phyloP scores from a whole-genome alignment of 768 basidiomycete species.

The Amanita pseudoporphyria region DNA sequence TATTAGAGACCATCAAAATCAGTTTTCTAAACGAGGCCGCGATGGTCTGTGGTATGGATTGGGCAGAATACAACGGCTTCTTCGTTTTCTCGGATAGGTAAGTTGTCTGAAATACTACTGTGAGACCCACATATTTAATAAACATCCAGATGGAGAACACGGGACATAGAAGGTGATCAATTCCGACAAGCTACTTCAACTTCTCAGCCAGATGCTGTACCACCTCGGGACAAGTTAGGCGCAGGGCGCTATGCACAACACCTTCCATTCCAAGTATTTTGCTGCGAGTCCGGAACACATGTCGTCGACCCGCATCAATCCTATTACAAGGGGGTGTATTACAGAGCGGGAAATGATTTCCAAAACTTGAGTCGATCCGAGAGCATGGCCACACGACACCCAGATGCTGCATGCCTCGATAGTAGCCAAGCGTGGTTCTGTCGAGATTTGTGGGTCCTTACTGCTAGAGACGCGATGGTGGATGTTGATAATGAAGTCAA shows the following conservation, averaged over 20 bases:
- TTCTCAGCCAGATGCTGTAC: constrained; percentile 82
- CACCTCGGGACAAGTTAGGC: constrained; percentile 80
- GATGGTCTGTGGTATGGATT: constrained; percentile 99
- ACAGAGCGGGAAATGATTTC: constrained; percentile 74
- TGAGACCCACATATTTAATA: neutral
- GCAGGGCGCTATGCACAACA: constrained; percentile 82
- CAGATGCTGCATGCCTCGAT: constrained; percentile 86
- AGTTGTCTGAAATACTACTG: neutral
- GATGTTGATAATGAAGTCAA: constrained; percentile 40
- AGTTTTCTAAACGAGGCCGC: constrained; percentile 87
- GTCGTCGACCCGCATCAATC: constrained; percentile 93
- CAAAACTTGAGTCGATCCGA: constrained; percentile 68
- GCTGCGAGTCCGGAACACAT: constrained; percentile 97
- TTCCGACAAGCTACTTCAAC: constrained; percentile 96
- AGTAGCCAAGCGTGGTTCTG: constrained; percentile 99
- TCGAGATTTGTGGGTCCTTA: constrained; percentile 90
- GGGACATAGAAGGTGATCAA: constrained; percentile 96
- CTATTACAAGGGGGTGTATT: constrained; percentile 84
- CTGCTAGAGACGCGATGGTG: constrained; percentile 67
- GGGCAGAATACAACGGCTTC: constrained; percentile 96
- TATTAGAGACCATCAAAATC: constrained; percentile 90
- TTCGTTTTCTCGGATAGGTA: constrained; percentile 98
- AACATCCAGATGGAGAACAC: constrained; percentile 77
- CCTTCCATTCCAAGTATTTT: constrained; percentile 97
- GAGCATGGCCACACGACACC: constrained; percentile 45